Evolutionary conservation across 441 rosid genomes (phyloP).

Genomic region (Gossypium gossypioides): DNA sequence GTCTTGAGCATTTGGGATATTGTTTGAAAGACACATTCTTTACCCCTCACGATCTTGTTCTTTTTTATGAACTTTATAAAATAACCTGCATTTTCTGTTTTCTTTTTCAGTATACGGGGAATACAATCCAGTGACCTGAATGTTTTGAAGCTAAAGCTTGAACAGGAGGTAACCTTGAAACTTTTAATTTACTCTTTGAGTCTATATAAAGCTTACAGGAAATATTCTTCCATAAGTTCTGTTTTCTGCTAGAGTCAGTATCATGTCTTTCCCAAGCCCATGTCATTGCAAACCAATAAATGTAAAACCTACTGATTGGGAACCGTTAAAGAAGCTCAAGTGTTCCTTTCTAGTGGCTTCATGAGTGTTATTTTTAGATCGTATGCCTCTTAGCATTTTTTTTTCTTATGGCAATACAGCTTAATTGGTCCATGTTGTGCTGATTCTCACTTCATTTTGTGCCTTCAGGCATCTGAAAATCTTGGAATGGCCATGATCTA

Average conservation of each 20-base stretch:
- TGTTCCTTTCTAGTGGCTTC: background rate
- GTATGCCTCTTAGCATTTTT: background rate
- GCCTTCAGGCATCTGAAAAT: slow-evolving; percentile 68
- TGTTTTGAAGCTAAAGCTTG: slow-evolving; percentile 70
- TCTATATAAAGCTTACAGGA: background rate
- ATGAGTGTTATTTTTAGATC: background rate
- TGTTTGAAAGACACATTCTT: background rate
- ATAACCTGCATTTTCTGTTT: slow-evolving; percentile 14
- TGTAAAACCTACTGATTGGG: background rate
- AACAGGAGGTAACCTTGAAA: slow-evolving; percentile 56
- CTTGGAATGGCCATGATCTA: slow-evolving; percentile 97
- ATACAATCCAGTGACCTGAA: slow-evolving; percentile 61
- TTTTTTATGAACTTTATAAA: slow-evolving; percentile 5
- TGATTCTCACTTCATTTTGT: slow-evolving; percentile 11
- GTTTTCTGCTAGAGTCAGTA: background rate
- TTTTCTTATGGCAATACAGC: background rate
- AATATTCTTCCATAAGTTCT: background rate
- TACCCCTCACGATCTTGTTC: background rate
- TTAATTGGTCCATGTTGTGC: slow-evolving; percentile 1
- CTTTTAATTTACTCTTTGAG: background rate
- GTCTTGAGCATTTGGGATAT: background rate
- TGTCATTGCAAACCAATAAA: background rate
- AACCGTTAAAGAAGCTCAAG: background rate
- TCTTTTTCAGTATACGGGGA: slow-evolving; percentile 61
- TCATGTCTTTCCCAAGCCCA: background rate